Evolutionary conservation across 78 protist species (phyloP).

Genomic region (Acrasis kona): DNA sequence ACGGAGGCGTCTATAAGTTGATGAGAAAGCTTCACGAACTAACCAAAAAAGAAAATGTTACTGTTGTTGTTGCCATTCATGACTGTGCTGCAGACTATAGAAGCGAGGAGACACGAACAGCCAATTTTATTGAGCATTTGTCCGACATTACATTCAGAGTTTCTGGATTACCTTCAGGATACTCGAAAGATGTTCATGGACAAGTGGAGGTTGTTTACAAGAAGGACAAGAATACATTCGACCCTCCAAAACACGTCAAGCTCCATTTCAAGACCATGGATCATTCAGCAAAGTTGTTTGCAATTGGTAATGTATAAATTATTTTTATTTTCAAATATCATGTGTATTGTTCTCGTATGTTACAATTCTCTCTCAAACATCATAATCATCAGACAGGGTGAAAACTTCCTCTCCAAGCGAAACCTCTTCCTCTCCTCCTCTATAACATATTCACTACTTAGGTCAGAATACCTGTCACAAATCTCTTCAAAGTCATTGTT

Average conservation of each 20-base stretch:
- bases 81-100: too few species aligned
- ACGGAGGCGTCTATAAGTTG: background rate
- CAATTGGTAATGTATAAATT: background rate
- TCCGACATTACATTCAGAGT: background rate
- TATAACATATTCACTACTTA: background rate
- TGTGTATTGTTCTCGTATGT: background rate
- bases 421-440: background rate
- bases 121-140: background rate
- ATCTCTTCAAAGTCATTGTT: background rate
- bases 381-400: background rate
- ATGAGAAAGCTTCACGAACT: background rate
- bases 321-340: background rate
- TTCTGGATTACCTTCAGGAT: background rate
- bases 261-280: background rate
- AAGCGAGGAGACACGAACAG: background rate
- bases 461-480: background rate
- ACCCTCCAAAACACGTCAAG: too few species aligned
- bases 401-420: background rate
- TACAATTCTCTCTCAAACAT: background rate
- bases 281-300: background rate
- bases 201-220: background rate
- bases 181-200: background rate
- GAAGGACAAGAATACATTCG: too few species aligned
- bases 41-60: background rate
- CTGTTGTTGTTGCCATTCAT: background rate